phyloP scores from a whole-genome alignment of 495 filamentous ascomycete genomes.

The Annulohypoxylon moriforme region DNA sequence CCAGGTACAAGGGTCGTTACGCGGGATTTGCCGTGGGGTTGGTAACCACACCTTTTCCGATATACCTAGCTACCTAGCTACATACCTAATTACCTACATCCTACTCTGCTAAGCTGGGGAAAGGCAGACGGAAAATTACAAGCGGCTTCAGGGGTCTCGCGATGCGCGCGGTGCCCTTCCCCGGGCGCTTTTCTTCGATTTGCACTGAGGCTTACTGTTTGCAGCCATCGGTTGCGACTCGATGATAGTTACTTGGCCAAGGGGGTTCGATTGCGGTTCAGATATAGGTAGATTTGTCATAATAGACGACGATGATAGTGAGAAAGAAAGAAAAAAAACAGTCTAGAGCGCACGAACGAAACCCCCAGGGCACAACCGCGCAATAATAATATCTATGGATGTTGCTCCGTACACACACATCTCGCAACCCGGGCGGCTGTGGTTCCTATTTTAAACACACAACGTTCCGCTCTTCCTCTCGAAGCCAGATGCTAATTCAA shows the following conservation, averaged over 20 bases:
- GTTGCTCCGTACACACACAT: slow-evolving; percentile 1
- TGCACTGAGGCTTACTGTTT: slow-evolving; percentile 39
- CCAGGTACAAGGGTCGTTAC: slow-evolving; percentile 23
- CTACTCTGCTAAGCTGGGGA: slow-evolving; percentile 30
- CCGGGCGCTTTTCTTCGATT: slow-evolving; percentile 23
- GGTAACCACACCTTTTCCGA: slow-evolving; percentile 1
- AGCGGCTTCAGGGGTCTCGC: slow-evolving; percentile 37
- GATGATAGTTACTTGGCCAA: slow-evolving; percentile 33
- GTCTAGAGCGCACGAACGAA: not conserved
- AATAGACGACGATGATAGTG: slow-evolving; percentile 25
- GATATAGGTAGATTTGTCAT: slow-evolving; percentile 27
- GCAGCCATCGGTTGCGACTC: slow-evolving; percentile 35
- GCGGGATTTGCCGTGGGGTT: slow-evolving; percentile 38
- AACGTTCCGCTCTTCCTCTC: not conserved
- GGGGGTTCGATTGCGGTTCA: slow-evolving; percentile 8
- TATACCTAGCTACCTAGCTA: too few relatives aligned
- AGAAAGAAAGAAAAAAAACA: too few relatives aligned
- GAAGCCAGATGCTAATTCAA: not conserved
- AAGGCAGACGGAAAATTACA: slow-evolving; percentile 27
- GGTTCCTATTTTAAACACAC: not conserved
- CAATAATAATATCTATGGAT: not conserved
- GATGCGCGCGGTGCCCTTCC: slow-evolving; percentile 20
- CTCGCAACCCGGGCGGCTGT: slow-evolving; percentile 19
- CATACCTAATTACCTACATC: too few relatives aligned
- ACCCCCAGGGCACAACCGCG: slow-evolving; percentile 15